phyloP scores from a whole-genome alignment of 371 early-diverging fungal genomes.

The Mortierella sp. region DNA sequence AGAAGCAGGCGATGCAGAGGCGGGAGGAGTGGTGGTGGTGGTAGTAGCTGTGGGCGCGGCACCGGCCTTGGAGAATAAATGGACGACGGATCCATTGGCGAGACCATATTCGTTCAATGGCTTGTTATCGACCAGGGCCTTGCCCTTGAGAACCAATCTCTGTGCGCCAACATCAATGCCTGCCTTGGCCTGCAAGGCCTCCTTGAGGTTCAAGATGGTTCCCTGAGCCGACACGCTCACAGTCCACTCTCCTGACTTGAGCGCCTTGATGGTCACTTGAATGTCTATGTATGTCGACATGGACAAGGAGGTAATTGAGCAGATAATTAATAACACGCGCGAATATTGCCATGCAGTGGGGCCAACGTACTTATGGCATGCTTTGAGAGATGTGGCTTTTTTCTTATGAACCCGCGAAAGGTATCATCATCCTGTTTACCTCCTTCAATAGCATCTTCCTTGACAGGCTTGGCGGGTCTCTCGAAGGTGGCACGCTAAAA shows the following conservation, averaged over 20 bases:
- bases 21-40: conserved; percentile 5
- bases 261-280: conserved; percentile 55
- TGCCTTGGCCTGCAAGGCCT: conserved; percentile 36
- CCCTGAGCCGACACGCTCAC: conserved; percentile 49
- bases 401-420: neutral
- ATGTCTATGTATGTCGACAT: conserved; percentile 30
- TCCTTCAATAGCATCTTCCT: conserved; percentile 37
- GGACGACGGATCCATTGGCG: conserved; percentile 60
- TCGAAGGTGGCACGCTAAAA: conserved; percentile 51
- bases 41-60: conserved; percentile 38
- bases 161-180: conserved; percentile 57
- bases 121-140: conserved; percentile 71
- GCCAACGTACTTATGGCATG: neutral
- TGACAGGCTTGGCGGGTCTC: conserved; percentile 35
- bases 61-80: conserved; percentile 68
- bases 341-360: neutral
- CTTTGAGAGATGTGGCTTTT: neutral
- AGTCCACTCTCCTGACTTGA: conserved; percentile 55
- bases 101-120: conserved; percentile 65
- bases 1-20: conserved; percentile 11
- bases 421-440: conserved; percentile 18
- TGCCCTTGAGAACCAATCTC: conserved; percentile 74
- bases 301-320: neutral
- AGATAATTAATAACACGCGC: neutral
- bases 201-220: conserved; percentile 41